Conservation (phyloP, 306 rosid genomes). For the Astragalus glycyphyllos region DNA sequence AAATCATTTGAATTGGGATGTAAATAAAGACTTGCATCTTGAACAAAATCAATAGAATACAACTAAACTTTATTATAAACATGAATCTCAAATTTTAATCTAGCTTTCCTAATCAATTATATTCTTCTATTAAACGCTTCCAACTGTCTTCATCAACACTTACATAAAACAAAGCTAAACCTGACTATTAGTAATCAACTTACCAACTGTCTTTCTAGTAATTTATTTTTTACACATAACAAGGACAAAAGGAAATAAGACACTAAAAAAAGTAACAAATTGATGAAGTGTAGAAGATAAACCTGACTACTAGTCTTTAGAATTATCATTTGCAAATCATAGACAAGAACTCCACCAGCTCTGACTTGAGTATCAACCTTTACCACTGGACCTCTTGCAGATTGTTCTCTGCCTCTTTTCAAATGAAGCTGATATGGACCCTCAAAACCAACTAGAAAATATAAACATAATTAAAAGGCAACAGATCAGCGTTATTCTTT, state of each 20-base stretch:
- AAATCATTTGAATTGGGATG: no score
- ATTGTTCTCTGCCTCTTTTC: conserved; percentile 92
- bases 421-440: conserved; percentile 93
- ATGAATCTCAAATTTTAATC: no score
- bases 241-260: conserved; percentile 5
- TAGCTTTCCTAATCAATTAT: no score
- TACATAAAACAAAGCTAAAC: no score
- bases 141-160: no score
- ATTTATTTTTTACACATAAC: neutral
- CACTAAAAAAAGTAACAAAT: conserved; percentile 27
- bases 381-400: conserved; percentile 88
- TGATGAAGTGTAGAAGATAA: conserved; percentile 43
- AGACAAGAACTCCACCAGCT: conserved; percentile 85
- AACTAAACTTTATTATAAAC: no score
- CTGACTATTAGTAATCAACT: no score
- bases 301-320: conserved; percentile 86
- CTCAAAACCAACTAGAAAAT: conserved; percentile 95
- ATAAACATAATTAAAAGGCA: conserved; percentile 44
- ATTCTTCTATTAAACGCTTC: no score
- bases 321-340: conserved; percentile 92
- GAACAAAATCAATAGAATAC: no score
- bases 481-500: conserved; percentile 41
- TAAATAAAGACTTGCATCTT: no score
- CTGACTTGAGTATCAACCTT: conserved; percentile 99
- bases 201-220: neutral